Percentiles rank a stretch among this genome's conserved stretches.
These are phyloP conservation scores for Sporopachydermia lactativora DNA, from an alignment of 805 yeast genomes.

Conservation along the genomic window DNA sequence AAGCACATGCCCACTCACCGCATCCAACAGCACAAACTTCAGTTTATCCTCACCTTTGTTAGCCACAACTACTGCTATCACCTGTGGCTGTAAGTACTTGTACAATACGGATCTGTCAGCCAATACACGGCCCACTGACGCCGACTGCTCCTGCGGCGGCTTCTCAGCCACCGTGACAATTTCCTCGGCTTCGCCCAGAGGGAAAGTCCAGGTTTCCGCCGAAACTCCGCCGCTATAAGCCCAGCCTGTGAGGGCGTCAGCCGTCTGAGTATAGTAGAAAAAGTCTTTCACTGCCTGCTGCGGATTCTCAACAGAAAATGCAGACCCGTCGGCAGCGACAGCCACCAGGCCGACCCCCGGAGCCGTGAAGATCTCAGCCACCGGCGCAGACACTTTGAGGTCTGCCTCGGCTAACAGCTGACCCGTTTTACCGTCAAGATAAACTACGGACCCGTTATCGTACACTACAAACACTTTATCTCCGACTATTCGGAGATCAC, in stretches of 20 bases:
- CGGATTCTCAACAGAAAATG: slow-evolving; percentile 6
- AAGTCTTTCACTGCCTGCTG: slow-evolving; percentile 10
- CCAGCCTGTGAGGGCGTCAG: slow-evolving; percentile 3
- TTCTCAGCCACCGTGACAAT: slow-evolving; percentile 28
- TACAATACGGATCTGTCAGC: slow-evolving; percentile 64
- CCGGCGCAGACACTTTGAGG: slow-evolving; percentile 3
- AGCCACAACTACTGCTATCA: slow-evolving; percentile 36
- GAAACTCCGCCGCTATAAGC: too few relatives aligned
- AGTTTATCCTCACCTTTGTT: slow-evolving; percentile 20
- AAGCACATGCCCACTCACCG: slow-evolving; percentile 53
- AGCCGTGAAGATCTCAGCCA: slow-evolving; percentile 2
- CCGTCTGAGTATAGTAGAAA: slow-evolving; percentile 4
- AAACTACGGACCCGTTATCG: background rate
- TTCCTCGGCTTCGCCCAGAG: slow-evolving; percentile 18
- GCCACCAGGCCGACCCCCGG: slow-evolving; percentile 2
- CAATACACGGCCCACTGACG: slow-evolving; percentile 54
- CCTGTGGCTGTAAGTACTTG: slow-evolving; percentile 69
- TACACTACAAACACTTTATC: slow-evolving; percentile 5
- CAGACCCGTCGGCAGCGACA: slow-evolving; percentile 1
- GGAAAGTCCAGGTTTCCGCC: slow-evolving; percentile 25
- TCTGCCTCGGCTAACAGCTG: background rate
- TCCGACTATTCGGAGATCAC: slow-evolving; percentile 3
- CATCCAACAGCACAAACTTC: slow-evolving; percentile 44
- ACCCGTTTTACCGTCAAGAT: background rate
- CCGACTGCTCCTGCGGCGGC: slow-evolving; percentile 26